Evolutionary conservation across 2,329 filamentous ascomycete genomes (phyloP), one percentile per base, ranked within the genome.

Genomic region (Aspergillus sergii): DNA sequence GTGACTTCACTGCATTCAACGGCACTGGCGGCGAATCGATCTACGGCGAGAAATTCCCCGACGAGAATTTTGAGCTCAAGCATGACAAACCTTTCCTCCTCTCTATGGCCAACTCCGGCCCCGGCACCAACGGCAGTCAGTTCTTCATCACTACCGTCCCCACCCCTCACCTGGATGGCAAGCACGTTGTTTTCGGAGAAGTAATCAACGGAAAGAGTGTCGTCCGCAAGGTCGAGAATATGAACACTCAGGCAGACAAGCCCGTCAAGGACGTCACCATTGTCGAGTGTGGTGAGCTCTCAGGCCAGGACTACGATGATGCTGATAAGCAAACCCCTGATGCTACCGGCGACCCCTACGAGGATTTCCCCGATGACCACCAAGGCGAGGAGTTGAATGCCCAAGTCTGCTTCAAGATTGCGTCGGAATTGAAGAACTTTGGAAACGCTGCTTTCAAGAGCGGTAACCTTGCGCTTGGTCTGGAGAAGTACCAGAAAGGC

Each of bases 21-120:
- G 95, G 94, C 69, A 98, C 94, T 30, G 94, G 94, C 68, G 94
- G 94, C 74, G 95, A 98, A 83, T 95, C 91, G 68, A 98, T 99
- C 79, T 99, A 98, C 76, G 94, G 94, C 75, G 91, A 91, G 78
- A 98, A 97, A 83, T 99, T 99, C 73, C 91, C 92, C 72, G 94
- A 99, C 73, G 94, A 99, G 86, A 96, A 96, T 79, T 98, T 99
- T 75, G 86, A 92, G 59, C 82, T 90, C 75, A 94, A 96, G 85
- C 95, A 99, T 77, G 92, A 96, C 72, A 91, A 90, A 73, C 94
- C 95, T 1, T 97, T 97, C 83, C 83, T 98, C 69, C 85, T 99
- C 66, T 96, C 92, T 76, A 99, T 99, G 95, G 95, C 95, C 73
- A 99, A 99, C 77, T 94, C 95, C 68, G 95, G 95, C 54, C 92